Evolutionary conservation across 1,284 basidiomycete genomes (phyloP).

Genomic region (Anthracocystis setariae): DNA sequence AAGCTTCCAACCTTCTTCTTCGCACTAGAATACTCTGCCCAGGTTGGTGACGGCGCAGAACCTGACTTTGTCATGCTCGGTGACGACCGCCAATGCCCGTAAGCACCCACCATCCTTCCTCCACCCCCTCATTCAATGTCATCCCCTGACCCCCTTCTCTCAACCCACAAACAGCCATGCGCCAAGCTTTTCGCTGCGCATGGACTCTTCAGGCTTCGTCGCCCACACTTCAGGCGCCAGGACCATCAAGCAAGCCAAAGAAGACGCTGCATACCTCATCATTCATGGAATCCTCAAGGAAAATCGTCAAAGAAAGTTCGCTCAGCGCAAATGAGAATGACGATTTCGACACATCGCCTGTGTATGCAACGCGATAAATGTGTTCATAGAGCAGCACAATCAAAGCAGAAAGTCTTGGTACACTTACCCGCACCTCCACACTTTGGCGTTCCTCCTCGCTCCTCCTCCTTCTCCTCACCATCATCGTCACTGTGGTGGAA

Average conservation of each 20-base stretch:
- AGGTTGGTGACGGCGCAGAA: no score
- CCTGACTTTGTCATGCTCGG: no score
- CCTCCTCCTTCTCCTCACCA: neutral
- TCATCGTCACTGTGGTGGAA: neutral
- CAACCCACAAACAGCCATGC: slow-evolving; percentile 13
- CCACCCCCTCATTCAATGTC: no score
- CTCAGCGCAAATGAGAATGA: no score
- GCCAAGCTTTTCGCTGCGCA: slow-evolving; percentile 9
- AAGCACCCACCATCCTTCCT: no score
- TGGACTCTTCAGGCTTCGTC: slow-evolving; percentile 8
- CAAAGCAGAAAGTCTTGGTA: slow-evolving; percentile 41
- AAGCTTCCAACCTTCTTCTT: no score
- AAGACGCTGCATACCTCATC: slow-evolving; percentile 6
- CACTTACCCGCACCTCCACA: slow-evolving; percentile 32
- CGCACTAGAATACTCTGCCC: no score
- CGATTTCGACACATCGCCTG: neutral
- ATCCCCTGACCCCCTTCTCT: slow-evolving; percentile 8
- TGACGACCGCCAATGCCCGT: no score
- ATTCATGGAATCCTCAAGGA: slow-evolving; percentile 2
- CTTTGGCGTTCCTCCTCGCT: neutral
- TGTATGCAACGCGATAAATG: neutral
- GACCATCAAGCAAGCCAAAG: slow-evolving; percentile 35
- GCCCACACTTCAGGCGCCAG: slow-evolving; percentile 1
- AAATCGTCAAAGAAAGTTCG: no score
- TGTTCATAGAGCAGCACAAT: slow-evolving; percentile 15